These are phyloP conservation scores for Entonaema liquescens DNA, from an alignment of 495 filamentous ascomycete genomes.

Conservation along the genomic window DNA sequence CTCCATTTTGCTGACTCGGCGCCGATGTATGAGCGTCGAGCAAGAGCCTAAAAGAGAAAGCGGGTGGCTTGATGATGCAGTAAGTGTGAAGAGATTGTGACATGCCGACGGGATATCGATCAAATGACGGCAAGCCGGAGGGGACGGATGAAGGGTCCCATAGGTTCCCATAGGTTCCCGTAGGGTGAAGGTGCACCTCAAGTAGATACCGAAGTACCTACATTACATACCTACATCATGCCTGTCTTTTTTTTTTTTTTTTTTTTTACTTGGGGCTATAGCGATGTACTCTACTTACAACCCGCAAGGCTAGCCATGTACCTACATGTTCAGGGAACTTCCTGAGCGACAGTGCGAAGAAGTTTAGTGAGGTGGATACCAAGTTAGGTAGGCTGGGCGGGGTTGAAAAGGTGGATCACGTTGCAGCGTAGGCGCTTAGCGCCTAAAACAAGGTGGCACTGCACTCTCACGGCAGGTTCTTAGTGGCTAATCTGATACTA, in stretches of 20 bases:
- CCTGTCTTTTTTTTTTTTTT: not conserved
- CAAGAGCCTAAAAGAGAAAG: constrained; percentile 36
- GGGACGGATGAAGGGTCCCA: constrained; percentile 23
- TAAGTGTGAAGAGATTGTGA: constrained; percentile 37
- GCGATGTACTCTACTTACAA: not conserved
- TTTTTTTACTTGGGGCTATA: constrained; percentile 3
- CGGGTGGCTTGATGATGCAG: constrained; percentile 34
- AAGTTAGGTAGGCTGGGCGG: constrained; percentile 28
- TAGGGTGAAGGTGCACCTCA: constrained; percentile 8
- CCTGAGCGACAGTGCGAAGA: constrained; percentile 28
- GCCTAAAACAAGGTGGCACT: constrained; percentile 38
- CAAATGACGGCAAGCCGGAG: constrained; percentile 42
- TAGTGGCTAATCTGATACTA: constrained; percentile 25
- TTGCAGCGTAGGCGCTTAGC: constrained; percentile 38
- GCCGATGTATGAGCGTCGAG: constrained; percentile 20
- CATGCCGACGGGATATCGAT: constrained; percentile 37
- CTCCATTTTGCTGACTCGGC: constrained; percentile 27
- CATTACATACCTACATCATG: not conserved
- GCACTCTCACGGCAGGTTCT: constrained; percentile 25
- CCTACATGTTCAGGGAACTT: constrained; percentile 6
- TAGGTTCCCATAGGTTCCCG: not conserved
- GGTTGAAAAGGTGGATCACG: constrained; percentile 21
- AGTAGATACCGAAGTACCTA: not conserved
- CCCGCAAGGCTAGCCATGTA: constrained; percentile 16
- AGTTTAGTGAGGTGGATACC: constrained; percentile 24